Evolutionary conservation across 441 rosid species (phyloP).

Genomic region (Erodium texanum): DNA sequence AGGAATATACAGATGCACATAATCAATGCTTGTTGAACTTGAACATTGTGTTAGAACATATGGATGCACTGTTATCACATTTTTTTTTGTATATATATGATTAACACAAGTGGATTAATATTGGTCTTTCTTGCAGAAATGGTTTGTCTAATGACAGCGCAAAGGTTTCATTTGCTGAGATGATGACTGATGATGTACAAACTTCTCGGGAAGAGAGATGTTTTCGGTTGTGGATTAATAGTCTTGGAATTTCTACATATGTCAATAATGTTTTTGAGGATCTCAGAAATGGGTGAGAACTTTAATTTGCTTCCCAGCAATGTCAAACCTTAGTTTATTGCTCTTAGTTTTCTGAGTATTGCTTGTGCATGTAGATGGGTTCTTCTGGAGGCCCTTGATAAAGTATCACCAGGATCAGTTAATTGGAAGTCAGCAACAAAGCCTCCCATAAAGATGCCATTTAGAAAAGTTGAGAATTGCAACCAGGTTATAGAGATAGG

Average conservation of each 20-base stretch:
- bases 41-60: too few species aligned
- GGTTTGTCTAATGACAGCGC: slow-evolving; percentile 61
- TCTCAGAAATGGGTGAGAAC: slow-evolving; percentile 72
- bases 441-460: slow-evolving; percentile 74
- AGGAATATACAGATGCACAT: too few species aligned
- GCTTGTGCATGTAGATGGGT: slow-evolving; percentile 45
- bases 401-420: slow-evolving; percentile 53
- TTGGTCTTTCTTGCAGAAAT: slow-evolving; percentile 74
- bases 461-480: slow-evolving; percentile 69
- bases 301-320: slow-evolving; percentile 4
- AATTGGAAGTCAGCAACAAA: slow-evolving; percentile 65
- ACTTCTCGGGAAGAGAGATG: slow-evolving; percentile 98
- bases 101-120: neutral
- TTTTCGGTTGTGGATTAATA: slow-evolving; percentile 97
- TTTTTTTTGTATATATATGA: neutral
- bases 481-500: slow-evolving; percentile 67
- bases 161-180: slow-evolving; percentile 76
- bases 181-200: slow-evolving; percentile 89
- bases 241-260: slow-evolving; percentile 73
- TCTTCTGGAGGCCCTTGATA: slow-evolving; percentile 61
- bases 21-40: too few species aligned
- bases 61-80: too few species aligned
- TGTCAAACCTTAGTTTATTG: neutral
- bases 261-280: slow-evolving; percentile 90
- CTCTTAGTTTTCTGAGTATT: neutral